Base-by-base conservation (phyloP, 2,329 filamentous ascomycete genomes). In the Phoma herbarum region DNA sequence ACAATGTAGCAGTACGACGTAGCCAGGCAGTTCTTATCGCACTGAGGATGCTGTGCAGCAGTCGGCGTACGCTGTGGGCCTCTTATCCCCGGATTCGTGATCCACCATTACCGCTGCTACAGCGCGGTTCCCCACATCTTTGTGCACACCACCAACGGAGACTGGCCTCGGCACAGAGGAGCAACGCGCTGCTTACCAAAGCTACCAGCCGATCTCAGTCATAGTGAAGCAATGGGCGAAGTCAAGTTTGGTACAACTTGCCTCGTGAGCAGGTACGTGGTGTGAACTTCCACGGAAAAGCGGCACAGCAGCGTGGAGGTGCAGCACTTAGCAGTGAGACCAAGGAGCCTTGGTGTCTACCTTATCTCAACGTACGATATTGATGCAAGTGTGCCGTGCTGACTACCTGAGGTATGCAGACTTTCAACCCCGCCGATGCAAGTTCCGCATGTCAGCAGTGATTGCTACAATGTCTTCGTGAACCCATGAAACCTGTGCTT, bases 331-430 rank as follows among this genome's bases (percentile, higher is more conserved):
- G 54, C 28, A 33, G 33, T 20, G 26, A n/a, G 28, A n/a, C 33
- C 47, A 52, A 45, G 29, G n/a, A 14, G 18, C 22, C 8, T 22
- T 47, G 48, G 29, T 49, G 9, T 37, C 44, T 48, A 58, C 49
- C 49, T 58, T 44, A 58, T 58, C 37, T 44, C 8, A n/a, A 58
- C 55, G 49, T 52, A 48, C 44, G 43, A n/a, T 29, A 6, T 11
- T n/a, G 11, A 26, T 51, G 1, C 22, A 29, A 10, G 26, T 25
- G 4, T 29, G 10, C 33, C 18, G 14, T 20, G 28, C 10, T 20
- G 35, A 39, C 3, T 20, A 1, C 9, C 31, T 35, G 4, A 9
- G 31, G 31, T 11, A 35, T 35, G 2, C 20, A 22, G 35, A 1
- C 16, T 35, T 18, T 47, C 41, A 23, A 14, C 20, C 37, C 20